phyloP scores from a whole-genome alignment of 495 filamentous ascomycete genomes.

The Penicillium maclennaniae region DNA sequence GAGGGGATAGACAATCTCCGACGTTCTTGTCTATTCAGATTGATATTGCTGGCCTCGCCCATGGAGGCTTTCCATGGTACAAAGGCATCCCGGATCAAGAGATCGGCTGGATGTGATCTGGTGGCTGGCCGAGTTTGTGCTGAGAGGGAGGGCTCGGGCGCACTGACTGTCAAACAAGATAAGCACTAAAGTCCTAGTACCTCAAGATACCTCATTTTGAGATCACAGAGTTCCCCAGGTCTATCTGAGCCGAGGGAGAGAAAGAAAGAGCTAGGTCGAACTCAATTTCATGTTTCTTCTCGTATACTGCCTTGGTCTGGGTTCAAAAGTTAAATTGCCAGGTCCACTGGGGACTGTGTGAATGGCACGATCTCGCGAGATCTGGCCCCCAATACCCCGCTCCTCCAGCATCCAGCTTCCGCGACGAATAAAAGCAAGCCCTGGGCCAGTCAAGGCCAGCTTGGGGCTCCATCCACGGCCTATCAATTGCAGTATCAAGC shows the following conservation, averaged over 20 bases:
- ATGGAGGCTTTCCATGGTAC: neutral
- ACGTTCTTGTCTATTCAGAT: neutral
- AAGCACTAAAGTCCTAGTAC: constrained; percentile 9
- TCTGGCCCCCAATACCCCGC: constrained; percentile 12
- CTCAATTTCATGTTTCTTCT: constrained; percentile 10
- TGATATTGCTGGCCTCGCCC: neutral
- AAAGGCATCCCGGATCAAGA: neutral
- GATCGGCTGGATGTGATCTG: constrained; percentile 1
- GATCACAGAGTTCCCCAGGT: neutral
- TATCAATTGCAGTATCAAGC: constrained; percentile 2
- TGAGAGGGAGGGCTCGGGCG: constrained; percentile 12
- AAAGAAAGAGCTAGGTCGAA: constrained; percentile 1
- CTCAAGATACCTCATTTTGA: neutral
- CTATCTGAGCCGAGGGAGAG: neutral
- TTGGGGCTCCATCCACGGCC: neutral
- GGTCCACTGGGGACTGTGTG: constrained; percentile 9
- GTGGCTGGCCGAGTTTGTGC: neutral
- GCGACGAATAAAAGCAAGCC: neutral
- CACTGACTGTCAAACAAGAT: constrained; percentile 7
- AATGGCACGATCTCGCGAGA: constrained; percentile 13
- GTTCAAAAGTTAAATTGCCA: constrained; percentile 17
- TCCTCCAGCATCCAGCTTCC: constrained; percentile 1
- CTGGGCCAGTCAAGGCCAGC: neutral
- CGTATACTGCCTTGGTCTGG: constrained; percentile 13
- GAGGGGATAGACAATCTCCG: constrained; percentile 6